Percentiles rank a stretch among this genome's conserved stretches.
Evolutionary conservation across 352 stramenopile species (phyloP).

Genomic region (Aphanomyces cochlioides): DNA sequence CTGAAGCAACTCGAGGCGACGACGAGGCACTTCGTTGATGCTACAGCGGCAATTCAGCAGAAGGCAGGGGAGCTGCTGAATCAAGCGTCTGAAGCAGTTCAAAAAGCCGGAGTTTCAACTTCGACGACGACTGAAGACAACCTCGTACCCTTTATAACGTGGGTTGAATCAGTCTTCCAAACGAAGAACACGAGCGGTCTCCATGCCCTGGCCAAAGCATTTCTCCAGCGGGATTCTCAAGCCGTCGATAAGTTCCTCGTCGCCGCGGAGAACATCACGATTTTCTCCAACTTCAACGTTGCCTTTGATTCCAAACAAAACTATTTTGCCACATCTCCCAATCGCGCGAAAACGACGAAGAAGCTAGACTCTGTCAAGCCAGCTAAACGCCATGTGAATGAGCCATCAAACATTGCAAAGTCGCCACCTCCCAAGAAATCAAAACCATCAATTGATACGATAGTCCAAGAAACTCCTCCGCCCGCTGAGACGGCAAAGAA

Average conservation of each 20-base stretch:
- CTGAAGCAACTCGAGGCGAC: background rate
- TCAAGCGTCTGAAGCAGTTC: background rate
- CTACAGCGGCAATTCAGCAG: background rate
- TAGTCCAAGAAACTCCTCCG: background rate
- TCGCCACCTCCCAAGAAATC: background rate
- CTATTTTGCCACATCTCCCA: background rate
- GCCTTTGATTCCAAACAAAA: background rate
- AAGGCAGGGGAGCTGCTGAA: background rate
- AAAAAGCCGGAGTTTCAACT: background rate
- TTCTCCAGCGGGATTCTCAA: background rate
- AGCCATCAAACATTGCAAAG: background rate
- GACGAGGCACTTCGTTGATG: background rate
- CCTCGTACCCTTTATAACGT: background rate
- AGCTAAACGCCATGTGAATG: background rate
- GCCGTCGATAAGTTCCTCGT: background rate
- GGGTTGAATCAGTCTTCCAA: constrained; percentile 7
- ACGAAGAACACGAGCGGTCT: background rate
- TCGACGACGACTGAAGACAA: background rate
- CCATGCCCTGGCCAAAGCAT: background rate
- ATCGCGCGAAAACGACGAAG: background rate
- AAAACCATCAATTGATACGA: background rate
- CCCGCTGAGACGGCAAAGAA: background rate
- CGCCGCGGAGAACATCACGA: background rate
- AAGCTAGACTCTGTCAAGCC: background rate
- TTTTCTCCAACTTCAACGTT: background rate